These are phyloP conservation scores for Globisporangium nagaii DNA, from an alignment of 352 stramenopile genomes.

Conservation along the genomic window DNA sequence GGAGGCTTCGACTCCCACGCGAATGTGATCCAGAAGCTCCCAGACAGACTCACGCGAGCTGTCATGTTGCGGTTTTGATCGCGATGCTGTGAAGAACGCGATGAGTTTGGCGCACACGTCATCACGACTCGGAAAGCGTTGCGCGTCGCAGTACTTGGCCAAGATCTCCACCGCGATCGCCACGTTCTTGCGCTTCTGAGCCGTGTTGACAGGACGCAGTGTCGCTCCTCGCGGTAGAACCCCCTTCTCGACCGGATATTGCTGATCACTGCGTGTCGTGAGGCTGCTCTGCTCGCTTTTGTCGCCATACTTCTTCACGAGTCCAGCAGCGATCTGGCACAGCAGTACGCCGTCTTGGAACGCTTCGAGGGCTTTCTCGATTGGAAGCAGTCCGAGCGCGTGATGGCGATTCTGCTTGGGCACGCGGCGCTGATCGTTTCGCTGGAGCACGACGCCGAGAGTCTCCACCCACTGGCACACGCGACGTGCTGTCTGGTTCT, in stretches of 20 bases:
- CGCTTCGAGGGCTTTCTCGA: background rate
- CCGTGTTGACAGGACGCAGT: slow-evolving; percentile 3
- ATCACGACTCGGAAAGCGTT: background rate
- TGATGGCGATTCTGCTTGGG: background rate
- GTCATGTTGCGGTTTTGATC: background rate
- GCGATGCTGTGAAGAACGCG: background rate
- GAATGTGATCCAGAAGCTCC: slow-evolving; percentile 8
- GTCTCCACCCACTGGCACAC: slow-evolving; percentile 7
- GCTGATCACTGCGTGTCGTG: background rate
- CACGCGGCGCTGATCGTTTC: background rate
- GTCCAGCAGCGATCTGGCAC: slow-evolving; percentile 22
- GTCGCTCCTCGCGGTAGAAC: background rate
- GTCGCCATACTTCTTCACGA: slow-evolving; percentile 10
- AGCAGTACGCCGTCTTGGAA: slow-evolving; percentile 29
- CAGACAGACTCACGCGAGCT: background rate
- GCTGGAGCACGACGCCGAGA: slow-evolving; percentile 9
- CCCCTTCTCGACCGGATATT: background rate
- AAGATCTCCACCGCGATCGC: slow-evolving; percentile 3
- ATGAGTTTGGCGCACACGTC: background rate
- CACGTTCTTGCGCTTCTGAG: slow-evolving; percentile 6
- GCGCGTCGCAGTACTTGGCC: background rate
- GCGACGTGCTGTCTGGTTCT: background rate
- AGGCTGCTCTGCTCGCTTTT: background rate
- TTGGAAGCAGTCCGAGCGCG: no score
- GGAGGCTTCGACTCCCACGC: background rate